These are phyloP conservation scores for Entomortierella chlamydospora DNA, from an alignment of 192 early-diverging fungal genomes.

Conservation along the genomic window DNA sequence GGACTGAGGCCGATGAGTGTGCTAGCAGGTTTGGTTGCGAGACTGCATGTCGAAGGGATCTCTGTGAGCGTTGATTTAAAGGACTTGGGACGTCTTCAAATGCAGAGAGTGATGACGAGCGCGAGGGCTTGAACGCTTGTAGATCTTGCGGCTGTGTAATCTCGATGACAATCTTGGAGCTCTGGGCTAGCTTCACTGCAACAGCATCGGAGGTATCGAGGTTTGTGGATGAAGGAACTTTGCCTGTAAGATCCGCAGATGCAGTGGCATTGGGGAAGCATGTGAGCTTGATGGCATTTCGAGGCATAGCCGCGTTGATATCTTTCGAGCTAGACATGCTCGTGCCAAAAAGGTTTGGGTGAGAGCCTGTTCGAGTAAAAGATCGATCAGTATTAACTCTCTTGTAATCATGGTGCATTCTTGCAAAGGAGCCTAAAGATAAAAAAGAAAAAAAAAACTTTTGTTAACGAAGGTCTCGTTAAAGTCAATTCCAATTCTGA, in stretches of 20 bases:
- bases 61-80: background rate
- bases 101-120: background rate
- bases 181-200: slow-evolving; percentile 20
- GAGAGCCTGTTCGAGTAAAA: background rate
- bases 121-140: slow-evolving; percentile 13
- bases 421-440: slow-evolving; percentile 12
- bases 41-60: slow-evolving; percentile 7
- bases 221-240: background rate
- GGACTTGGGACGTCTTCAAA: slow-evolving; percentile 9
- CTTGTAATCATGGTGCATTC: slow-evolving; percentile 13
- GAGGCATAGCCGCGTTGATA: slow-evolving; percentile 7
- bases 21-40: slow-evolving; percentile 36
- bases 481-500: background rate
- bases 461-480: background rate
- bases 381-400: slow-evolving; percentile 5
- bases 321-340: slow-evolving; percentile 1
- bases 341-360: slow-evolving; percentile 3
- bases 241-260: background rate
- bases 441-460: background rate
- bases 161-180: slow-evolving; percentile 47
- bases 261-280: slow-evolving; percentile 22
- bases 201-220: slow-evolving; percentile 27
- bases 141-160: slow-evolving; percentile 27
- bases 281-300: slow-evolving; percentile 36
- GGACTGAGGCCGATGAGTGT: slow-evolving; percentile 10